Evolutionary conservation across 208 protist genomes (phyloP).

Genomic region (Leishmania turanica): DNA sequence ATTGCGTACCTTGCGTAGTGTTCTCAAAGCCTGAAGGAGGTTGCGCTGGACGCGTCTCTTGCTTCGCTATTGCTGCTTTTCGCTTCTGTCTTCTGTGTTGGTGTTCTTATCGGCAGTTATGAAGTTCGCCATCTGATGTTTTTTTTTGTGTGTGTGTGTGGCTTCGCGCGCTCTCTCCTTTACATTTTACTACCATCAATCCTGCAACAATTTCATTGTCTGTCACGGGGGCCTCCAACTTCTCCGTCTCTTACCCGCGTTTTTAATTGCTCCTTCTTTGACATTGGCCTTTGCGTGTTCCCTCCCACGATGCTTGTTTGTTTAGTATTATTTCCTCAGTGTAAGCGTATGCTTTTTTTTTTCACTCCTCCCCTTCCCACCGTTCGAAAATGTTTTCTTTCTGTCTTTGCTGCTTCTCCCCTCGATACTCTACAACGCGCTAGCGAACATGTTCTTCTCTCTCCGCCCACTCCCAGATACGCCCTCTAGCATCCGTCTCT

Average conservation of each 20-base stretch:
- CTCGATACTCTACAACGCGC: neutral
- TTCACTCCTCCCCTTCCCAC: neutral
- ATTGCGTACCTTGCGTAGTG: neutral
- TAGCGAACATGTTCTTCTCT: neutral
- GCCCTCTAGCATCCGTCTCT: neutral
- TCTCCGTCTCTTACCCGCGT: neutral
- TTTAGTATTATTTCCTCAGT: neutral
- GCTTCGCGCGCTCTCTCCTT: neutral
- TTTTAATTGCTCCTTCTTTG: neutral
- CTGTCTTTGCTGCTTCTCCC: neutral
- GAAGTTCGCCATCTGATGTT: neutral
- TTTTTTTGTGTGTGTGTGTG: neutral
- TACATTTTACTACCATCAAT: neutral
- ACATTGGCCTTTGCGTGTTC: neutral
- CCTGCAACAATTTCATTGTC: neutral
- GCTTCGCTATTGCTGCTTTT: neutral
- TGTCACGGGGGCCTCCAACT: neutral
- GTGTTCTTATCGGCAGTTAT: neutral
- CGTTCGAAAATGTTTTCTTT: neutral
- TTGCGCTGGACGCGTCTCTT: neutral
- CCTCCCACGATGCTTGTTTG: neutral
- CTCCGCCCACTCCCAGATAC: neutral
- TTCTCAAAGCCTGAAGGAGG: neutral
- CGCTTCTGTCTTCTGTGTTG: neutral
- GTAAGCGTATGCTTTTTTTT: neutral